Conservation (phyloP, 2,329 filamentous ascomycete genomes). For the Aureobasidium sp. region DNA sequence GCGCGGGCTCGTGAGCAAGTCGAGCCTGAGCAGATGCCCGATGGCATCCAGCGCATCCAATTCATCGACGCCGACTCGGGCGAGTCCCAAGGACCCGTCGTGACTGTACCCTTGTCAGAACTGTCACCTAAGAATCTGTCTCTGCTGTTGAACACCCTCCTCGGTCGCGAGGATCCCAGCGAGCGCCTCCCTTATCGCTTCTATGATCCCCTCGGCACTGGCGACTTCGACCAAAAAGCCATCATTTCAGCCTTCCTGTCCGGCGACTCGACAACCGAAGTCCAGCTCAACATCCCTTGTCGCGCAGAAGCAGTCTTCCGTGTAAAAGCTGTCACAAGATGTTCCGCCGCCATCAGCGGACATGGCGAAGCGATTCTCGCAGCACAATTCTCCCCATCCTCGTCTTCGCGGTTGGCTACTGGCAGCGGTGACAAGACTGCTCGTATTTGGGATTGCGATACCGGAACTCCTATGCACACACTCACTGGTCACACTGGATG, state of each 20-base stretch:
- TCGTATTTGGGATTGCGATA: conserved; percentile 90
- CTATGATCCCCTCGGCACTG: conserved; percentile 44
- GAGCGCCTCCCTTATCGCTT: conserved; percentile 62
- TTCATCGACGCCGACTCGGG: conserved; percentile 76
- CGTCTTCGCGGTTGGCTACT: conserved; percentile 71
- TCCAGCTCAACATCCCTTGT: conserved; percentile 56
- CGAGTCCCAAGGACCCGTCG: conserved; percentile 61
- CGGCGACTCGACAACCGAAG: conserved; percentile 49
- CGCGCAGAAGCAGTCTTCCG: conserved; percentile 87
- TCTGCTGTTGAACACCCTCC: conserved; percentile 73
- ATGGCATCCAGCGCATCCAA: conserved; percentile 63
- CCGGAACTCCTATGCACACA: conserved; percentile 79
- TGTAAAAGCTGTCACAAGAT: conserved; percentile 84
- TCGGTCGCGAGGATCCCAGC: conserved; percentile 55
- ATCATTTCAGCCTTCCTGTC: conserved; percentile 39
- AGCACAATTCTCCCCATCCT: conserved; percentile 75
- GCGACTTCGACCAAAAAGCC: conserved; percentile 33
- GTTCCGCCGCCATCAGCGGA: conserved; percentile 79
- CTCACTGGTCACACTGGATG: conserved; percentile 82
- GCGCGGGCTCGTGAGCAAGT: conserved; percentile 69
- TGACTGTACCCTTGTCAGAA: conserved; percentile 72
- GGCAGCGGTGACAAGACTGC: conserved; percentile 89
- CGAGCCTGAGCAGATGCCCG: conserved; percentile 53
- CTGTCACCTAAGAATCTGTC: conserved; percentile 86
- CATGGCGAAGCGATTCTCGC: conserved; percentile 88